These are phyloP conservation scores for Symbiodinium pilosum DNA, from an alignment of 73 alveolate genomes.

Conservation along the genomic window DNA sequence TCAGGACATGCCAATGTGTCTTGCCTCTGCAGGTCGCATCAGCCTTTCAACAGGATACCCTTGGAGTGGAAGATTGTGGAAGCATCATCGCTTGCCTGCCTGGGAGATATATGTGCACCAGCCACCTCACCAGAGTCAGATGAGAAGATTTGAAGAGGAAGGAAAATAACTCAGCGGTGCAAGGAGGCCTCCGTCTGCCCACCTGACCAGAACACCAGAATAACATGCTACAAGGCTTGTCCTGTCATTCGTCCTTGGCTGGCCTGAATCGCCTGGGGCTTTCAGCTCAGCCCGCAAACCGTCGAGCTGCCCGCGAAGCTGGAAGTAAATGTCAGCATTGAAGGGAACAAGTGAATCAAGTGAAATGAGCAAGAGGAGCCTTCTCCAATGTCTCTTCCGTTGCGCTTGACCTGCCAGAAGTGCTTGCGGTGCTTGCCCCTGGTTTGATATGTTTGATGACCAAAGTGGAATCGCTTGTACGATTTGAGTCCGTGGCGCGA, in stretches of 20 bases:
- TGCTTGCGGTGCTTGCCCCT: neutral
- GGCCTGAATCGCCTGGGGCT: neutral
- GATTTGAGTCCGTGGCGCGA: neutral
- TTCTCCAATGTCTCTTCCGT: neutral
- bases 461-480: neutral
- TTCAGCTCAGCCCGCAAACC: conserved; percentile 26
- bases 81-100: too few species aligned
- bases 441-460: neutral
- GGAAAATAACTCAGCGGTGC: neutral
- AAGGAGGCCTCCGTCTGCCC: too few species aligned
- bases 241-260: too few species aligned
- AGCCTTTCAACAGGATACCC: neutral
- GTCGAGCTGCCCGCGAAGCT: conserved; percentile 24
- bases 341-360: neutral
- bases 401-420: neutral
- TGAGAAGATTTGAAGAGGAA: too few species aligned
- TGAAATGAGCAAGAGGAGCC: neutral
- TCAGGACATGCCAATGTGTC: too few species aligned
- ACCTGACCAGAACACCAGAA: neutral
- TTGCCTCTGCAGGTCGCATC: neutral
- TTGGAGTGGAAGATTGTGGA: too few species aligned
- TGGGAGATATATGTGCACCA: too few species aligned
- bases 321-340: neutral
- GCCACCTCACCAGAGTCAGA: too few species aligned
- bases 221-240: neutral